A percentile compares a stretch with the other conserved stretches of the same genome.
Conservation (phyloP, 257 asterid species). For the Echium plantagineum region DNA sequence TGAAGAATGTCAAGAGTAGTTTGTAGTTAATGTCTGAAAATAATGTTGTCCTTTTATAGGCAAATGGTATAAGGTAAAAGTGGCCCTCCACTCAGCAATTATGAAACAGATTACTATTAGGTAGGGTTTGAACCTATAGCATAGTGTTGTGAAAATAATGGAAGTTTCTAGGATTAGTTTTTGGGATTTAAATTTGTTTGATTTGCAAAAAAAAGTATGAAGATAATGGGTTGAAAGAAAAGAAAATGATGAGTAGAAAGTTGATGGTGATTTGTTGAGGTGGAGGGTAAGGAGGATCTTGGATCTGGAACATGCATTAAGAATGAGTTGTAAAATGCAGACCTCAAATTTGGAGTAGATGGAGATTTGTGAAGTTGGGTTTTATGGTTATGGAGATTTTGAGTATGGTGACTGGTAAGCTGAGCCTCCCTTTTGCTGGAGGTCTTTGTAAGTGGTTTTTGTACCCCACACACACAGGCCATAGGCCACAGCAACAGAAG, state of each 20-base stretch:
- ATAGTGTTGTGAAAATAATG: conserved; percentile 14
- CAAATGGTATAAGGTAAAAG: conserved; percentile 8
- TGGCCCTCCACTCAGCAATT: conserved; percentile 30
- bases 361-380: conserved; percentile 9
- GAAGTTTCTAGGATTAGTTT: conserved; percentile 39
- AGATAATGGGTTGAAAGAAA: conserved; percentile 4
- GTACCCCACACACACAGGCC: no score
- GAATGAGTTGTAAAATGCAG: conserved; percentile 12
- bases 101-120: conserved; percentile 26
- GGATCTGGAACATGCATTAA: conserved; percentile 37
- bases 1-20: conserved; percentile 11
- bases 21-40: conserved; percentile 9
- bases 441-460: conserved; percentile 29
- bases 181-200: conserved; percentile 1
- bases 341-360: conserved; percentile 4
- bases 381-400: conserved; percentile 18
- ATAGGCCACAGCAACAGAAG: conserved; percentile 1
- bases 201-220: background rate
- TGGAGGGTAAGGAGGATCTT: conserved; percentile 2
- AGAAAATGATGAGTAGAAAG: conserved; percentile 13
- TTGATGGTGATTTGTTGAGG: conserved; percentile 37
- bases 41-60: conserved; percentile 41
- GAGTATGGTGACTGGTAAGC: conserved; percentile 19
- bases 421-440: conserved; percentile 1
- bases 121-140: conserved; percentile 37